Evolutionary conservation across 345 rosid genomes (phyloP).

Genomic region (Crucihimalaya himalaica): DNA sequence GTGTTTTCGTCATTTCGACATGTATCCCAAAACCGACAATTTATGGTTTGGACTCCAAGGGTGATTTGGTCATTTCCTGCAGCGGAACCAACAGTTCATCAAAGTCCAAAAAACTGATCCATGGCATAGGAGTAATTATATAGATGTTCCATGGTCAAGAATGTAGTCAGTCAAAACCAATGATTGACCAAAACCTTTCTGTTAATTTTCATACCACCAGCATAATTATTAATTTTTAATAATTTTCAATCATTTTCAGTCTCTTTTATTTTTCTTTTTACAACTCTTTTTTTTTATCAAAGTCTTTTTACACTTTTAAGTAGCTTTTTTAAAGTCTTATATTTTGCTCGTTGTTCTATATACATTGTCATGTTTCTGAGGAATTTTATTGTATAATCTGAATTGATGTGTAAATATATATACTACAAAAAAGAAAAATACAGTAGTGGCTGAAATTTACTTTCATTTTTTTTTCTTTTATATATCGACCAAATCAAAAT

Average conservation of each 20-base stretch:
- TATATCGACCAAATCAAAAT: constrained; percentile 1
- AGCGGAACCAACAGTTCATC: constrained; percentile 4
- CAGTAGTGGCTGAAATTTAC: neutral
- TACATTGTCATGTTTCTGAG: neutral
- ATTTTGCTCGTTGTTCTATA: neutral
- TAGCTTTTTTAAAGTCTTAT: constrained; percentile 1
- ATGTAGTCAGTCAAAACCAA: constrained; percentile 32
- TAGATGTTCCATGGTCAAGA: neutral
- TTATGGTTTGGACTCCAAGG: constrained; percentile 2
- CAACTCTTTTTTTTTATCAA: neutral
- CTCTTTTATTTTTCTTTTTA: neutral
- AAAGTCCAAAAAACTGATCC: neutral
- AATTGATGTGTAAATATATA: neutral
- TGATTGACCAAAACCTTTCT: constrained; percentile 5
- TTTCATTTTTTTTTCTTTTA: neutral
- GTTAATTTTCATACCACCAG: constrained; percentile 12
- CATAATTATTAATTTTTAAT: constrained; percentile 31
- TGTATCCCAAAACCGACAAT: neutral
- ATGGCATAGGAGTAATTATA: neutral
- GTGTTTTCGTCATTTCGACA: neutral
- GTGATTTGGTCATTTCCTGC: constrained; percentile 1
- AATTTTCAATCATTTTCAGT: constrained; percentile 31
- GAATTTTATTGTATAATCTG: neutral
- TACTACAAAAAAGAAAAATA: neutral
- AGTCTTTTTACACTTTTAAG: neutral